Base-by-base conservation (phyloP, 2,329 filamentous ascomycete genomes). In the Aureobasidium sp. region DNA sequence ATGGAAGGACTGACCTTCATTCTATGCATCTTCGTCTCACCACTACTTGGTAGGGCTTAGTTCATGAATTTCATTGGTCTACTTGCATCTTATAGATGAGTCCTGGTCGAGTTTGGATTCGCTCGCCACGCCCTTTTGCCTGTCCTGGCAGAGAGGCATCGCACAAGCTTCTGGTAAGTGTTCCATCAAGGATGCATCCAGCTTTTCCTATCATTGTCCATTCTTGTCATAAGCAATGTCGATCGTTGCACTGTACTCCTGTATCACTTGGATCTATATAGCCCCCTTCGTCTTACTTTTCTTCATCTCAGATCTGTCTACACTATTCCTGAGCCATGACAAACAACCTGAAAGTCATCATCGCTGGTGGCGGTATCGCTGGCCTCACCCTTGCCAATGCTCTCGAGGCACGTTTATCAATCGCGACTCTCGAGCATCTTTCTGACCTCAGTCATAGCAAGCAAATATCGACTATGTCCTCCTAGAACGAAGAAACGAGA, bases 361-460 rank as follows among this genome's bases (percentile, higher is more conserved):
- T 87, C 45, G 81, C 77, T 1, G 85, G 85, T 23, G 85, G 82
- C 9, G 79, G 81, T 53, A 73, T 87, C n/a, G 77, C 80, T 3
- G 86, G 86, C 9, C 72, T 86, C 1, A 76, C 80, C 0, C 71
- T 86, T 10, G 82, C 84, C 5, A 78, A 80, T 48, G 78, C 80
- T 67, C 78, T 88, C 4, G 78, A 87, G 33, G 58, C 51, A 10
- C 16, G 58, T 18, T 1, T 13, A 9, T 13, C 5, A 7, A 4
- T n/a, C n/a, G n/a, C 10, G 16, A 15, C 13, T 5, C 16, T 23
- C 8, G 20, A 13, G 15, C 4, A 25, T 15, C 20, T 10, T 47
- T 23, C 7, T 51, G 27, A 61, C 36, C 3, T n/a, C 29, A 9
- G 10, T 7, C 1, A 15, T 16, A 64, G 62, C 71, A 73, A 50